Evolutionary conservation across 805 yeast genomes (phyloP).

Genomic region (Yamadazyma phyllophila): DNA sequence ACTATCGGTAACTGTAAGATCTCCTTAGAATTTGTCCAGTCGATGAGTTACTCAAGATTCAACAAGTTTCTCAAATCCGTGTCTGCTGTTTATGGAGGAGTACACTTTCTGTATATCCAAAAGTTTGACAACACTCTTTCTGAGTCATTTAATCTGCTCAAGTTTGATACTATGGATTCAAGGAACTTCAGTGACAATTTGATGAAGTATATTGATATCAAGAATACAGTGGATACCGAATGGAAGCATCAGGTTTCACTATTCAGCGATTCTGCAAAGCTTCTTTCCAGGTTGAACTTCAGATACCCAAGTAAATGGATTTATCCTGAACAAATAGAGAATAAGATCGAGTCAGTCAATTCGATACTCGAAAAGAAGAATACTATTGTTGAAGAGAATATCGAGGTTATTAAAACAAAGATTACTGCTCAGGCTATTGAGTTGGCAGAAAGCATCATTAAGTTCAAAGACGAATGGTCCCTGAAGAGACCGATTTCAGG

Average conservation of each 20-base stretch:
- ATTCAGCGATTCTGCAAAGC: conserved; percentile 1
- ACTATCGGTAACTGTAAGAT: conserved; percentile 26
- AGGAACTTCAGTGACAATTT: conserved; percentile 7
- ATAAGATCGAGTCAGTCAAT: conserved; percentile 41
- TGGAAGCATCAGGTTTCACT: conserved; percentile 9
- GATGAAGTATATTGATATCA: conserved; percentile 7
- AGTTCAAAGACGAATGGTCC: conserved; percentile 47
- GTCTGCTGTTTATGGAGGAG: conserved; percentile 37
- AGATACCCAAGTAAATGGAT: conserved; percentile 55
- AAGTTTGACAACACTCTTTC: conserved; percentile 29
- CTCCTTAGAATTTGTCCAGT: conserved; percentile 53
- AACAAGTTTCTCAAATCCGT: conserved; percentile 57
- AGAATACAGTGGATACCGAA: background rate
- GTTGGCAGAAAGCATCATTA: conserved; percentile 28
- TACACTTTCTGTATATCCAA: conserved; percentile 30
- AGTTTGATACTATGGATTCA: conserved; percentile 12
- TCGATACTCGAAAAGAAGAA: conserved; percentile 37
- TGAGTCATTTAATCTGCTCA: conserved; percentile 23
- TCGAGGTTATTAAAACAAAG: conserved; percentile 40
- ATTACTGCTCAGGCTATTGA: conserved; percentile 40
- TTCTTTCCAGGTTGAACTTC: conserved; percentile 18
- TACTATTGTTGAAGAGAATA: conserved; percentile 37
- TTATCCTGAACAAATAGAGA: conserved; percentile 60
- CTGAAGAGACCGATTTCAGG: conserved; percentile 46
- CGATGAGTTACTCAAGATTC: conserved; percentile 50